These are phyloP conservation scores for Aspergillus sp. DNA, from an alignment of 2,329 filamentous ascomycete genomes.

Conservation along the genomic window DNA sequence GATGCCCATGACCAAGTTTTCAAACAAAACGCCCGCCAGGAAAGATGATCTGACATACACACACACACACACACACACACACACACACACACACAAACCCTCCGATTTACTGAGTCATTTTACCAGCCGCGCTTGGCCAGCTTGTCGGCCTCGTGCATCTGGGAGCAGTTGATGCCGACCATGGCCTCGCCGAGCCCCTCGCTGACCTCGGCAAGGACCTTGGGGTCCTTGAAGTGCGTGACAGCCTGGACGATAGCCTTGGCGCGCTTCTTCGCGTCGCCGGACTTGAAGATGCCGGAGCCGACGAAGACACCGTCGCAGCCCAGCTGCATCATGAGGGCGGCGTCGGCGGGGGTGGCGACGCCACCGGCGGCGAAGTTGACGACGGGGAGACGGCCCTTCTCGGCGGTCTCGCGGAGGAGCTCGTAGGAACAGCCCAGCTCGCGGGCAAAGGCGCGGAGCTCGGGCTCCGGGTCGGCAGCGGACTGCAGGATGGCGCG, in stretches of 20 bases:
- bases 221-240: slow-evolving; percentile 82
- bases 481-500: slow-evolving; percentile 48
- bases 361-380: slow-evolving; percentile 98
- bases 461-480: slow-evolving; percentile 60
- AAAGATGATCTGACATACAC: neutral
- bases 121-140: slow-evolving; percentile 85
- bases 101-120: too few relatives aligned
- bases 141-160: slow-evolving; percentile 76
- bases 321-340: slow-evolving; percentile 98
- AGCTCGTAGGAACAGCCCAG: slow-evolving; percentile 75
- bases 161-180: slow-evolving; percentile 87
- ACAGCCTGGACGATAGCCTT: slow-evolving; percentile 93
- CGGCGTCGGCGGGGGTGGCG: slow-evolving; percentile 97
- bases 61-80: slow-evolving; percentile 6
- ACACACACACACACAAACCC: slow-evolving; percentile 6
- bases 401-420: slow-evolving; percentile 79
- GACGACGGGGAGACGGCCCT: slow-evolving; percentile 87
- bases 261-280: slow-evolving; percentile 83
- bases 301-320: slow-evolving; percentile 98
- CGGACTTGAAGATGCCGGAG: slow-evolving; percentile 95
- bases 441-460: slow-evolving; percentile 77
- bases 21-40: slow-evolving; percentile 7
- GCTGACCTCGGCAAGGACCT: slow-evolving; percentile 82
- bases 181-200: slow-evolving; percentile 93
- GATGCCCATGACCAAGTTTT: neutral